Evolutionary conservation across 1,284 basidiomycete genomes (phyloP), one percentile per base, ranked within the genome.

Genomic region (Coniferiporia sulphurascens): DNA sequence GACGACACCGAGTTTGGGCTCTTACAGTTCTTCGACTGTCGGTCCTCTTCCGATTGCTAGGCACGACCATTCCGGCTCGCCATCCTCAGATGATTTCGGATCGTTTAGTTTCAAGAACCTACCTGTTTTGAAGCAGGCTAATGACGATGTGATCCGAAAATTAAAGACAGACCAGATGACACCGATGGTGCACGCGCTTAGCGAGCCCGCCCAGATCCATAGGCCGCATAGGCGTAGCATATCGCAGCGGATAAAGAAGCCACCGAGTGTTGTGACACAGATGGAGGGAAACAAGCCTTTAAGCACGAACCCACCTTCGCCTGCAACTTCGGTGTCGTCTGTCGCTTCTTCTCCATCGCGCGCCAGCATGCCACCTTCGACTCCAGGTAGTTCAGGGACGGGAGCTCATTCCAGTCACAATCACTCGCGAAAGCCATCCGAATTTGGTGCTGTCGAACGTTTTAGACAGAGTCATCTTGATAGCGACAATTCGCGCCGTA

Each of bases 71-170:
- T 73, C 73, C 5, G 74, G 73, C 48, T 80, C 79, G 22, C 80
- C 84, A 35, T 79, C 81, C 13, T 79, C 82, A 66, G 93, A 96
- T 66, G 96, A 98, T 67, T 99, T 99, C 74, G 97, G 97, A 34
- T 88, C 94, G 0, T 99, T 99, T 77, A 95, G 88, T 72, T 99
- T 95, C 84, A 98, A 98, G 80, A 99, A 99, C 69, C 73, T 98
- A 51, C 94, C 95, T 0, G 86, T 98, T 9, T 78, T 99, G 70
- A 99, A 99, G 76, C 95, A 98, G 73, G 95, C 94, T 21, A 99
- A 99, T 71, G 97, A 99, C 73, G 95, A 99, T 71, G 89, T 99
- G 65, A 97, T 99, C 68, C 86, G 93, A 60, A 96, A 97, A 74
- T 82, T 99, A 71, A 88, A 87, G 75, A 91, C 89, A 0, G 90